Conservation (phyloP, 176 grass and related monocot genomes). For the Musa acuminata region DNA sequence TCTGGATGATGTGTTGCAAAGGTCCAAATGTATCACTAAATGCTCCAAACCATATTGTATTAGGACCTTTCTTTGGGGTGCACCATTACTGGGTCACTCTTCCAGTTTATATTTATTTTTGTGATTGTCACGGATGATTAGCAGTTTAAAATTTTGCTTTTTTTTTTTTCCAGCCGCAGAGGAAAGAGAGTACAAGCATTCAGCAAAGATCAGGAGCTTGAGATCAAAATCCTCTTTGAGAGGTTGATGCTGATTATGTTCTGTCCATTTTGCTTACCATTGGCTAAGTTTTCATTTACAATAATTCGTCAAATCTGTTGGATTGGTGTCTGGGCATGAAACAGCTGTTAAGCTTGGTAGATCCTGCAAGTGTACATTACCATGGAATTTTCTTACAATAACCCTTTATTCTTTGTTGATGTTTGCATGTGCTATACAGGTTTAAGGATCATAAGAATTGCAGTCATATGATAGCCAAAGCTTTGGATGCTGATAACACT, state of each 20-base stretch:
- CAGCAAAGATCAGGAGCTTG: constrained; percentile 20
- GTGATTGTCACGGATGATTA: too few relatives aligned
- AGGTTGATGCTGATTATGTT: not conserved
- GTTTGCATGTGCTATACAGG: constrained; percentile 5
- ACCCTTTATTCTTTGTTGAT: not conserved
- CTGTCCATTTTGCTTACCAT: not conserved
- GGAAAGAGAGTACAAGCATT: constrained; percentile 40
- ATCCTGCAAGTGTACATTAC: not conserved
- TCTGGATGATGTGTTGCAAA: too few relatives aligned
- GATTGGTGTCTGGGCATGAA: not conserved
- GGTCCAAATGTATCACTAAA: too few relatives aligned
- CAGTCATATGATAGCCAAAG: constrained; percentile 25
- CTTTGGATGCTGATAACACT: constrained; percentile 20
- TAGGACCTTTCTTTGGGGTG: constrained; percentile 1
- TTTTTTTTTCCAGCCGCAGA: constrained; percentile 29
- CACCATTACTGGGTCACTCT: not conserved
- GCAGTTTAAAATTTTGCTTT: not conserved
- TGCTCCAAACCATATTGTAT: too few relatives aligned
- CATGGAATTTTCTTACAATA: not conserved
- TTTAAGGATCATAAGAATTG: constrained; percentile 13
- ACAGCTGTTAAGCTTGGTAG: not conserved
- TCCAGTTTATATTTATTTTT: too few relatives aligned
- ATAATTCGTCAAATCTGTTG: not conserved
- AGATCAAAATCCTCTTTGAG: constrained; percentile 22
- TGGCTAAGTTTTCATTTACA: too few relatives aligned